A percentile compares a stretch with the other conserved stretches of the same genome.
These are phyloP conservation scores for Pseudocercospora fijiensis DNA, from an alignment of 2,329 filamentous ascomycete species.

Conservation along the genomic window DNA sequence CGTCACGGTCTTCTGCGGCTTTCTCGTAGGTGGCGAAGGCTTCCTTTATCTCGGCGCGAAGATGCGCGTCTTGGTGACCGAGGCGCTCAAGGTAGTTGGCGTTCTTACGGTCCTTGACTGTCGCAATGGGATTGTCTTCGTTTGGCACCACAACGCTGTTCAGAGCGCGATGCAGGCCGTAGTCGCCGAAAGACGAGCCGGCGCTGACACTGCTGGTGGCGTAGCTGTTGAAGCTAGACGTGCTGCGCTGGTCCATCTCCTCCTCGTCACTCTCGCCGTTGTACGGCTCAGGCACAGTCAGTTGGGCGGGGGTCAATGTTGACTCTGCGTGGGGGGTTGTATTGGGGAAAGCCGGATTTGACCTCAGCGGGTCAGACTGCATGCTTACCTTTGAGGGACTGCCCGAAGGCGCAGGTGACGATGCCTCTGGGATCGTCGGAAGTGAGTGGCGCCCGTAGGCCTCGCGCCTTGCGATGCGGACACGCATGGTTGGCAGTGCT, in stretches of 20 bases:
- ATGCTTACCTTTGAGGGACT: background rate
- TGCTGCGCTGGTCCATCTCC: background rate
- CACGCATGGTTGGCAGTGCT: background rate
- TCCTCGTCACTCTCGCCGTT: background rate
- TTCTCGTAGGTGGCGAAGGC: conserved; percentile 10
- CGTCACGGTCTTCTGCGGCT: conserved; percentile 1
- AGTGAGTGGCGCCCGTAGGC: background rate
- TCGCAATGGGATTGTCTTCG: conserved; percentile 13
- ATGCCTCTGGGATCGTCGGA: background rate
- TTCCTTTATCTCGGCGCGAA: conserved; percentile 8
- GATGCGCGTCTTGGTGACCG: background rate
- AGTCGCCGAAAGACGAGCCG: conserved; percentile 9
- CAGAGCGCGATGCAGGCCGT: conserved; percentile 17
- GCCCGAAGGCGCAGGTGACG: background rate
- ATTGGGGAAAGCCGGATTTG: no score
- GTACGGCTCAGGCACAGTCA: background rate
- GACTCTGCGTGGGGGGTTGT: background rate
- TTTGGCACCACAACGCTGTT: conserved; percentile 10
- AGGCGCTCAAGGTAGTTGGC: conserved; percentile 15
- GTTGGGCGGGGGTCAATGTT: background rate
- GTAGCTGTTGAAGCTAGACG: conserved; percentile 8
- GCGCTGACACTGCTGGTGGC: conserved; percentile 14
- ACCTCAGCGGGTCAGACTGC: background rate
- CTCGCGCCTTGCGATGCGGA: background rate
- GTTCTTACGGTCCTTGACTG: conserved; percentile 20